phyloP scores from a whole-genome alignment of 2,329 filamentous ascomycete genomes.

The Periconia macrospinosa region DNA sequence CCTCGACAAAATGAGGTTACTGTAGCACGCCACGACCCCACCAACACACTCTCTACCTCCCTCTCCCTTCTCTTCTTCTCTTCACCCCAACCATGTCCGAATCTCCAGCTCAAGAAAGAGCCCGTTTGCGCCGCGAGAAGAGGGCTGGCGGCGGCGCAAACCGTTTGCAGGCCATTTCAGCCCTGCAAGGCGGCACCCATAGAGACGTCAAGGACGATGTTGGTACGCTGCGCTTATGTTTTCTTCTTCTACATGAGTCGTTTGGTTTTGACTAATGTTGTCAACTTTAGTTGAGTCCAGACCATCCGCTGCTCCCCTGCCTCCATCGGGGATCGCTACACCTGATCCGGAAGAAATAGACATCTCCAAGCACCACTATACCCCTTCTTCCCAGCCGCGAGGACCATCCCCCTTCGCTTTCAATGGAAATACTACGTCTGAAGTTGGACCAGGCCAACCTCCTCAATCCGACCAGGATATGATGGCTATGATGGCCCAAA shows the following conservation, averaged over 20 bases:
- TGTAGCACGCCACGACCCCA: too few species aligned
- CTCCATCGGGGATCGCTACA: conserved; percentile 32
- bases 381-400: conserved; percentile 53
- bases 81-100: conserved; percentile 20
- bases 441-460: conserved; percentile 21
- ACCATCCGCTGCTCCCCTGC: conserved; percentile 18
- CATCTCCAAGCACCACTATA: conserved; percentile 74
- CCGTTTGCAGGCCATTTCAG: conserved; percentile 74
- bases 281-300: conserved; percentile 22
- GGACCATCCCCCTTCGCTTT: conserved; percentile 40
- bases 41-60: neutral
- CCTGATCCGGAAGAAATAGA: conserved; percentile 72
- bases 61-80: conserved; percentile 29
- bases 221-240: neutral
- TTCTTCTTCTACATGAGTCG: conserved; percentile 9
- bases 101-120: conserved; percentile 58
- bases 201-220: conserved; percentile 37
- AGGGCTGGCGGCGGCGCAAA: conserved; percentile 73
- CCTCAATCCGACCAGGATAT: conserved; percentile 58
- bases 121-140: conserved; percentile 75
- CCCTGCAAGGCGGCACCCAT: conserved; percentile 59
- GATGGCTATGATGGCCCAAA: conserved; percentile 75
- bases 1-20: too few species aligned
- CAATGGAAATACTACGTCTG: conserved; percentile 23
- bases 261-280: conserved; percentile 17